Evolutionary conservation across 2,329 filamentous ascomycete genomes (phyloP).

Genomic region (Fusarium citri): DNA sequence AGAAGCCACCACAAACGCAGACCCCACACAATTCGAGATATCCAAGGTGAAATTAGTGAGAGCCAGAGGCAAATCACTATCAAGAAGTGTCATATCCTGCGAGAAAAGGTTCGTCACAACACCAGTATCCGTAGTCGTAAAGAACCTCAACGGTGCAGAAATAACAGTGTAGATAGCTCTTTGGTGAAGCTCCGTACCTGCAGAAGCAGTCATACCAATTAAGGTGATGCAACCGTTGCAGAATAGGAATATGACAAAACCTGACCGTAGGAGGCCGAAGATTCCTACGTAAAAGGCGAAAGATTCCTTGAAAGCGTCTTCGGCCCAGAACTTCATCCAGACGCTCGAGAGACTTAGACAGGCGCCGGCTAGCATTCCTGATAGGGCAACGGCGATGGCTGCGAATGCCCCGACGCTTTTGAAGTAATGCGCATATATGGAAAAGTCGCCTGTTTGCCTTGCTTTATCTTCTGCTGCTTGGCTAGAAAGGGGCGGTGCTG

Average conservation of each 20-base stretch:
- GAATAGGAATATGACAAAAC: conserved; percentile 37
- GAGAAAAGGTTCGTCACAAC: conserved; percentile 58
- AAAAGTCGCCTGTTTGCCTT: conserved; percentile 48
- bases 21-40: conserved; percentile 51
- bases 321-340: conserved; percentile 58
- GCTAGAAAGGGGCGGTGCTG: neutral
- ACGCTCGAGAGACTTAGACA: conserved; percentile 48
- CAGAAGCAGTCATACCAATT: conserved; percentile 46
- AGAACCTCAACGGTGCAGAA: conserved; percentile 56
- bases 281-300: conserved; percentile 49
- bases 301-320: conserved; percentile 43
- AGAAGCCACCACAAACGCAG: conserved; percentile 60
- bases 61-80: conserved; percentile 52
- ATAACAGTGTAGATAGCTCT: conserved; percentile 50
- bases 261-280: conserved; percentile 43
- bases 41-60: conserved; percentile 48
- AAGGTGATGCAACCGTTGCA: conserved; percentile 25
- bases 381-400: conserved; percentile 35
- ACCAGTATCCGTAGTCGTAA: conserved; percentile 56
- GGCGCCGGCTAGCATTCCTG: conserved; percentile 44
- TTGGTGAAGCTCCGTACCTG: conserved; percentile 50
- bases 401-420: conserved; percentile 39
- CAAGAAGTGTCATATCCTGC: conserved; percentile 58
- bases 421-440: conserved; percentile 53
- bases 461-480: conserved; percentile 38